A percentile compares a stretch with the other conserved stretches of the same genome.
phyloP scores from a whole-genome alignment of 306 rosid species.

The Pueraria montana region DNA sequence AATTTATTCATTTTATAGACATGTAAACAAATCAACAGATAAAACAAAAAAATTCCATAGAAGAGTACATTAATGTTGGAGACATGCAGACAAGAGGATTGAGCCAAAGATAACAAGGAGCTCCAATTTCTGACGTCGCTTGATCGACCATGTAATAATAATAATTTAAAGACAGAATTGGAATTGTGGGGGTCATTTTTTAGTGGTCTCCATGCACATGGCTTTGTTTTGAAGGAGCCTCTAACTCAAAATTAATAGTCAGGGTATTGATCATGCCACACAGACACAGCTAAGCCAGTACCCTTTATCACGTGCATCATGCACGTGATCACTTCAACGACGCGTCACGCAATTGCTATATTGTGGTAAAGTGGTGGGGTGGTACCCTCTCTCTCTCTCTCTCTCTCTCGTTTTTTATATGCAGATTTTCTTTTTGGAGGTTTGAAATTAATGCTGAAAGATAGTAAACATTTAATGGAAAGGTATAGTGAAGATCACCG shows the following conservation, averaged over 20 bases:
- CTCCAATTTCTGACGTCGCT: not conserved
- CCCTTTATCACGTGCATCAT: conserved; percentile 45
- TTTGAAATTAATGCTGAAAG: conserved; percentile 35
- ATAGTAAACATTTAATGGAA: conserved; percentile 12
- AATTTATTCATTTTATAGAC: not conserved
- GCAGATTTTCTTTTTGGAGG: not conserved
- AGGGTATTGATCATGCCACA: conserved; percentile 37
- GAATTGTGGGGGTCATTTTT: conserved; percentile 21
- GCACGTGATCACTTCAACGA: conserved; percentile 41
- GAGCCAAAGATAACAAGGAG: not conserved
- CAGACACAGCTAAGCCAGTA: conserved; percentile 58
- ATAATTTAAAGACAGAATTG: not conserved
- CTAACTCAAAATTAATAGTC: conserved; percentile 6
- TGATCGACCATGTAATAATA: not conserved
- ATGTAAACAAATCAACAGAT: conserved; percentile 12
- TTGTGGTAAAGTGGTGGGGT: not conserved
- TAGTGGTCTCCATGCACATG: conserved; percentile 52
- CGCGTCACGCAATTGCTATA: not conserved
- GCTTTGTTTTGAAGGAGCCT: conserved; percentile 32
- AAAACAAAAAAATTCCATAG: not conserved
- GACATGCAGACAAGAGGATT: conserved; percentile 24
- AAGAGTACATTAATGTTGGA: conserved; percentile 17
- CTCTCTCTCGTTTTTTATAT: too few species aligned
- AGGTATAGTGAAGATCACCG: not conserved
- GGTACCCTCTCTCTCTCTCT: conserved; percentile 18